Conservation (phyloP, 2,329 filamentous ascomycete genomes). For the Claviceps quebecensis region DNA sequence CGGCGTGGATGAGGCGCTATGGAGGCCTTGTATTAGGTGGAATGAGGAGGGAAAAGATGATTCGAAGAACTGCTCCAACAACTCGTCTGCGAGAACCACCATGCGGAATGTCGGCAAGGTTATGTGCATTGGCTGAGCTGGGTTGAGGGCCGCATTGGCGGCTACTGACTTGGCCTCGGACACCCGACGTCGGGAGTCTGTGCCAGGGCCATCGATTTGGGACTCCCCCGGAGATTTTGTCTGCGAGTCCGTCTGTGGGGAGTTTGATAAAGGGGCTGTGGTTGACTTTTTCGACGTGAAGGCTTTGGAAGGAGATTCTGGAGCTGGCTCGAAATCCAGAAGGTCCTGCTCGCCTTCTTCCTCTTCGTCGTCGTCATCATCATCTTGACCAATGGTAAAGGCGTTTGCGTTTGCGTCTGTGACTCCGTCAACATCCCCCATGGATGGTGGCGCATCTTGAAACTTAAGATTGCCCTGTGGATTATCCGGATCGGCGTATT, state of each 20-base stretch:
- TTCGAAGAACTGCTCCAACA: constrained; percentile 95
- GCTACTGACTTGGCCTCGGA: constrained; percentile 58
- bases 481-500: constrained; percentile 90
- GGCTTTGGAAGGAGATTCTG: constrained; percentile 23
- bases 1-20: constrained; percentile 16
- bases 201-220: constrained; percentile 6
- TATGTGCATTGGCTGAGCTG: constrained; percentile 84
- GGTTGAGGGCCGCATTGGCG: constrained; percentile 83
- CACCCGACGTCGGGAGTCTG: constrained; percentile 20
- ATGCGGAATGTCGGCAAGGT: constrained; percentile 96
- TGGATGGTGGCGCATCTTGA: constrained; percentile 8
- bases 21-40: constrained; percentile 59
- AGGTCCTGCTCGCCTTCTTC: constrained; percentile 47
- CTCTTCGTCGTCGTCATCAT: constrained; percentile 32
- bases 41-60: constrained; percentile 88
- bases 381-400: constrained; percentile 64
- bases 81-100: constrained; percentile 92
- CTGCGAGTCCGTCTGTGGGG: not conserved
- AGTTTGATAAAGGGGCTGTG: constrained; percentile 14
- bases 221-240: not conserved
- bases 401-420: constrained; percentile 24
- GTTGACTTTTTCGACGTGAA: constrained; percentile 30
- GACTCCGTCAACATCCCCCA: constrained; percentile 27
- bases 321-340: constrained; percentile 40
- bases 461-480: constrained; percentile 38